Conservation (phyloP, 306 rosid species). For the Malus orientalis region DNA sequence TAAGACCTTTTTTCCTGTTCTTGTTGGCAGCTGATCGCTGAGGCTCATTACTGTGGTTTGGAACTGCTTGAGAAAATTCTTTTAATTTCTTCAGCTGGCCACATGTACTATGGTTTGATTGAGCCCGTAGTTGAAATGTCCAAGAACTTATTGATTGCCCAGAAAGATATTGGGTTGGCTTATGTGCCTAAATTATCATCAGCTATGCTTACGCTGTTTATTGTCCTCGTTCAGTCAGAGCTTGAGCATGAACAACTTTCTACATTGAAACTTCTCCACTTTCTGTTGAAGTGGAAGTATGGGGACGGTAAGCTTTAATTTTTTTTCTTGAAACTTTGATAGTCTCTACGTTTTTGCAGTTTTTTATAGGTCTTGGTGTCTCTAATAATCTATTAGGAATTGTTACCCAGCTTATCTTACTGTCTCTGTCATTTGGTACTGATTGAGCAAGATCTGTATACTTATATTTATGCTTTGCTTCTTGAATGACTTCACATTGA, state of each 20-base stretch:
- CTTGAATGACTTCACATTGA: not conserved
- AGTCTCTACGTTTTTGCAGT: not conserved
- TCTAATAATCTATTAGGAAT: not conserved
- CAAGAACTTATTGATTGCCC: slow-evolving; percentile 54
- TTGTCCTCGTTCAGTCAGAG: slow-evolving; percentile 58
- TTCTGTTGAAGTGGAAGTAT: slow-evolving; percentile 69
- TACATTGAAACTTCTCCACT: slow-evolving; percentile 47
- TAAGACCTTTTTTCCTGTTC: not conserved
- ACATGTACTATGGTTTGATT: slow-evolving; percentile 35
- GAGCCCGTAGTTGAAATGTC: slow-evolving; percentile 63
- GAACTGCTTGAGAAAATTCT: slow-evolving; percentile 60
- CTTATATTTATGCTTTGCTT: slow-evolving; percentile 1
- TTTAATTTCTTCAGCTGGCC: slow-evolving; percentile 47
- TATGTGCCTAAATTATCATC: slow-evolving; percentile 55
- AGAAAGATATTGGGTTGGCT: slow-evolving; percentile 64
- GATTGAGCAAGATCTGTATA: slow-evolving; percentile 1
- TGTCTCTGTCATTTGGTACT: not conserved
- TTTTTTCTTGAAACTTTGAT: not conserved
- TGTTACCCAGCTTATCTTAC: not conserved
- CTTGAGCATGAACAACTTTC: slow-evolving; percentile 85
- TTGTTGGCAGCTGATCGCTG: slow-evolving; percentile 44
- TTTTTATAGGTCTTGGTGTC: not conserved
- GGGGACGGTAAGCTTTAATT: slow-evolving; percentile 43
- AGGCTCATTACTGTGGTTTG: slow-evolving; percentile 60
- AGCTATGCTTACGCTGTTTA: slow-evolving; percentile 44